Evolutionary conservation across 2,329 filamentous ascomycete genomes (phyloP).

Genomic region (Periconia sp.): DNA sequence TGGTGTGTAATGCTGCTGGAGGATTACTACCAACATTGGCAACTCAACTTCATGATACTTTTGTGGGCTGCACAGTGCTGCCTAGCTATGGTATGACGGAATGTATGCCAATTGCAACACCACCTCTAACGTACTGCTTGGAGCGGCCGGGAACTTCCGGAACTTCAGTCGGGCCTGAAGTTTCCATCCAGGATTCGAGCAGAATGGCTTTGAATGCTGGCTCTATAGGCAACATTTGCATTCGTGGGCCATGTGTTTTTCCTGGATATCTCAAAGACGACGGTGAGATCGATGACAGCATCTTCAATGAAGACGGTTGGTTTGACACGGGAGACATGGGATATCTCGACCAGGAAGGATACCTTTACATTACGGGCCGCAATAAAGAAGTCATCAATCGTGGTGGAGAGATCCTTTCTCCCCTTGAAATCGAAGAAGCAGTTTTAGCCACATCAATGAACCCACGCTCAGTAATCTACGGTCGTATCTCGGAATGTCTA

Average conservation of each 20-base stretch:
- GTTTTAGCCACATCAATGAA: background rate
- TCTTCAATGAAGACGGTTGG: background rate
- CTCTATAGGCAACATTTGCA: background rate
- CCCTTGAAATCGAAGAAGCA: background rate
- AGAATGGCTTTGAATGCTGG: background rate
- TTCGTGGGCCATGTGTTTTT: background rate
- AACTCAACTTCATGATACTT: too few relatives aligned
- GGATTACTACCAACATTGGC: too few relatives aligned
- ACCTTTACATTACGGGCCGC: background rate
- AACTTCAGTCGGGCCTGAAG: background rate
- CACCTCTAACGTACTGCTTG: too few relatives aligned
- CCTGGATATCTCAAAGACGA: background rate
- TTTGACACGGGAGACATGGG: background rate
- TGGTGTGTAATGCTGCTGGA: too few relatives aligned
- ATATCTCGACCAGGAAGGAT: background rate
- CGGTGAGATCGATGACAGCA: background rate
- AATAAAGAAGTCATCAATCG: background rate
- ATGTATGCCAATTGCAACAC: too few relatives aligned
- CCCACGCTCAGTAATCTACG: background rate
- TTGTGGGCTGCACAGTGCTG: too few relatives aligned
- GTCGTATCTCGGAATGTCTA: background rate
- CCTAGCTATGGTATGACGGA: too few relatives aligned
- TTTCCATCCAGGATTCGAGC: background rate
- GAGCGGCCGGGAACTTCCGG: too few relatives aligned
- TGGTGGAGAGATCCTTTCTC: background rate